Percentiles rank a stretch among this genome's conserved stretches.
phyloP scores from a whole-genome alignment of 2,329 filamentous ascomycete species.

The Coniochaeta sp. region DNA sequence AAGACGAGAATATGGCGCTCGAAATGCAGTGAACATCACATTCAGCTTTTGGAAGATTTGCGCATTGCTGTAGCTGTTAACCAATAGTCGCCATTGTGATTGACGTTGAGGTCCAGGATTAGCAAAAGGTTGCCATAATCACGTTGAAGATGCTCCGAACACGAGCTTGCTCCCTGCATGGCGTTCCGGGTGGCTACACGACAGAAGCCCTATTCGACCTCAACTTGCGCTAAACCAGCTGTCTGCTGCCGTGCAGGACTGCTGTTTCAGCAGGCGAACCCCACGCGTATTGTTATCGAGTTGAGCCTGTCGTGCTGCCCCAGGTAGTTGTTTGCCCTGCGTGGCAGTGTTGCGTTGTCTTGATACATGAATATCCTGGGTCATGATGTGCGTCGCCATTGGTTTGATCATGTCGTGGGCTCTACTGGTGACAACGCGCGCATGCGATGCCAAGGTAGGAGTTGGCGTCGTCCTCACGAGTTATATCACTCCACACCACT shows the following conservation, averaged over 20 bases:
- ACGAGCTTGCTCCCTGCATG: not conserved
- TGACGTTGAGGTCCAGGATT: not conserved
- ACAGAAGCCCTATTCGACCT: not conserved
- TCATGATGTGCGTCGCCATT: not conserved
- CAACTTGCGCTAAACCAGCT: not conserved
- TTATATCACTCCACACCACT: no score
- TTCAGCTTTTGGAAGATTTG: not conserved
- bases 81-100: not conserved
- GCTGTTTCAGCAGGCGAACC: not conserved
- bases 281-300: not conserved
- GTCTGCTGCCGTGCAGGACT: not conserved
- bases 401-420: not conserved
- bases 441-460: not conserved
- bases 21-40: not conserved
- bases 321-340: not conserved
- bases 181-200: not conserved
- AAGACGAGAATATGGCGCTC: not conserved
- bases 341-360: not conserved
- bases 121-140: constrained; percentile 2
- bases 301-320: not conserved
- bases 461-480: not conserved
- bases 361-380: not conserved
- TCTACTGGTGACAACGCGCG: not conserved
- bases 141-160: not conserved
- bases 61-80: no score